Evolutionary conservation across 2,329 filamentous ascomycete species (phyloP).

Genomic region (Fusarium aywerte): DNA sequence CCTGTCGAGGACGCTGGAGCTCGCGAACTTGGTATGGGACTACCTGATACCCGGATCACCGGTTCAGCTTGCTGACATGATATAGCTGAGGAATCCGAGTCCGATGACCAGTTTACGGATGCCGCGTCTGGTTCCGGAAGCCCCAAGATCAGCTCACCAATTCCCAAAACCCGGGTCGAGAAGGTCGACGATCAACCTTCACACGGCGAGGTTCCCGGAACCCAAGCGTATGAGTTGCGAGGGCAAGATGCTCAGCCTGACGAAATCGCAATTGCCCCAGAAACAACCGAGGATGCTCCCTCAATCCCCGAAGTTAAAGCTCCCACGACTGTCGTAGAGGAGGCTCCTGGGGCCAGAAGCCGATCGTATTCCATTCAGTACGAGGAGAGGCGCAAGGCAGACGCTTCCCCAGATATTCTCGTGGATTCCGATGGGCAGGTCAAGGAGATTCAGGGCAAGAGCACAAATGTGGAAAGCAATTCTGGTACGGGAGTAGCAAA

Average conservation of each 20-base stretch:
- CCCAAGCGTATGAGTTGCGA: slow-evolving; percentile 66
- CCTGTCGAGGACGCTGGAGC: slow-evolving; percentile 65
- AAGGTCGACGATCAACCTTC: slow-evolving; percentile 63
- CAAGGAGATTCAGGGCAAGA: slow-evolving; percentile 46
- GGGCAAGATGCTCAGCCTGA: slow-evolving; percentile 69
- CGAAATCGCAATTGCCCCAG: slow-evolving; percentile 63
- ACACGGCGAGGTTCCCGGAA: slow-evolving; percentile 71
- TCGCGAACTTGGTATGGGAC: slow-evolving; percentile 64
- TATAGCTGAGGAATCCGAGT: slow-evolving; percentile 66
- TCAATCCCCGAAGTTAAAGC: slow-evolving; percentile 46
- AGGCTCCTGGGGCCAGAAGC: slow-evolving; percentile 57
- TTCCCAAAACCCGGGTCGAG: slow-evolving; percentile 69
- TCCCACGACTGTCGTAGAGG: slow-evolving; percentile 65
- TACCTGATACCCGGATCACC: not conserved
- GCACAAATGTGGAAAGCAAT: slow-evolving; percentile 30
- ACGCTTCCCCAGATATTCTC: slow-evolving; percentile 65
- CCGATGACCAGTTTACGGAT: slow-evolving; percentile 76
- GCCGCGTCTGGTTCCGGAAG: slow-evolving; percentile 65
- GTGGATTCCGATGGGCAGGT: slow-evolving; percentile 58
- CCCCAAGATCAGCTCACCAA: slow-evolving; percentile 59
- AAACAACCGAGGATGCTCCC: slow-evolving; percentile 43
- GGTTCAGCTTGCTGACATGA: slow-evolving; percentile 46
- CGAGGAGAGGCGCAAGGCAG: slow-evolving; percentile 59
- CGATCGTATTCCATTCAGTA: slow-evolving; percentile 57
- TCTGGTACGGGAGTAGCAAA: slow-evolving; percentile 47